A percentile compares a stretch with the other conserved stretches of the same genome.
These are phyloP conservation scores for Auxenochlorella pyrenoidosa DNA, from an alignment of 139 green algal genomes.

Conservation along the genomic window DNA sequence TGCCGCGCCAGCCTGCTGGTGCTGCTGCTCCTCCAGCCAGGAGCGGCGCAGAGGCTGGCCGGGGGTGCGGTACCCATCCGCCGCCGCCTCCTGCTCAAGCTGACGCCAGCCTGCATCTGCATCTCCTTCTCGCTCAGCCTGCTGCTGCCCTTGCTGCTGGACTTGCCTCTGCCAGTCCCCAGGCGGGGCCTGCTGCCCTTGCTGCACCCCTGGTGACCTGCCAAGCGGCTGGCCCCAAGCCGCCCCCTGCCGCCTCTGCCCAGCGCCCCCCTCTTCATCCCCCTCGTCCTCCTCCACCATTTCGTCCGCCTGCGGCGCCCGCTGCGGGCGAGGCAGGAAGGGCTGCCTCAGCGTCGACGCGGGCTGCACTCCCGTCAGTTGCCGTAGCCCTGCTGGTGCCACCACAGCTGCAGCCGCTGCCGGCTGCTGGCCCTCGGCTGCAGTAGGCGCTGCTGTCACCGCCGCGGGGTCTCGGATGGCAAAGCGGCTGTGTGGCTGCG, in stretches of 20 bases:
- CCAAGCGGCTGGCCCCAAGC: neutral
- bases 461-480: constrained; percentile 2
- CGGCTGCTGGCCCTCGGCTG: too few species aligned
- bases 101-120: neutral
- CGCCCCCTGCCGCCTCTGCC: neutral
- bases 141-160: neutral
- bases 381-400: neutral
- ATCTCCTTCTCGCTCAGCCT: neutral
- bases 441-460: neutral
- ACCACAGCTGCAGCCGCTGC: neutral
- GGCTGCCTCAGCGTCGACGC: neutral
- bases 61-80: neutral
- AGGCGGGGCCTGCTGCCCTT: neutral
- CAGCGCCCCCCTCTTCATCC: neutral
- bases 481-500: constrained; percentile 4
- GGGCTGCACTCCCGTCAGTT: neutral
- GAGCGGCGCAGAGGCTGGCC: constrained; percentile 6
- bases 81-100: neutral
- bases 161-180: neutral
- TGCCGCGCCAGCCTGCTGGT: neutral
- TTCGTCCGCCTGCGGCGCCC: neutral
- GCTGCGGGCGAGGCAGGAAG: neutral
- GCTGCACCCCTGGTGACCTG: neutral
- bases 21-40: neutral
- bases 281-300: constrained; percentile 9